Percentiles rank a stretch among this genome's conserved stretches.
Evolutionary conservation across 140 eudicot species (phyloP).

Genomic region (Cichorium intybus): DNA sequence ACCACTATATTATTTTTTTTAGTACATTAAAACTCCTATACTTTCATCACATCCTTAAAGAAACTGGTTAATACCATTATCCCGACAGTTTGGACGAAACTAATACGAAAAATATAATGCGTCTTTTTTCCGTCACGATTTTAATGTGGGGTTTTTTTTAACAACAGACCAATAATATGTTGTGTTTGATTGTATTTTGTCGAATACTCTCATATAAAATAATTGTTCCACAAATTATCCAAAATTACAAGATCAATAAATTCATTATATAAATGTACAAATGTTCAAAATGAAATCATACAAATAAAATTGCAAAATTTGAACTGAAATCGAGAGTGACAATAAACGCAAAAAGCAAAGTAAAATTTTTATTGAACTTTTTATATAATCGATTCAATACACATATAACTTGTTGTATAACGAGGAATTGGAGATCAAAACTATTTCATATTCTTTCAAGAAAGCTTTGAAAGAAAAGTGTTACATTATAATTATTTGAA

Average conservation of each 20-base stretch:
- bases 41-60: no score
- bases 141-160: no score
- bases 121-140: background rate
- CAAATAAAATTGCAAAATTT: background rate
- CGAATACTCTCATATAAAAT: no score
- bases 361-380: conserved; percentile 5
- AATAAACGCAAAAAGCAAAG: background rate
- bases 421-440: conserved; percentile 23
- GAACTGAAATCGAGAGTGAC: background rate
- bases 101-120: background rate
- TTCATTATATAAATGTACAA: no score
- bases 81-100: background rate
- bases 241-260: no score
- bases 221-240: no score
- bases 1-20: no score
- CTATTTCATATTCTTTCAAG: conserved; percentile 29
- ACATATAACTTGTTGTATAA: conserved; percentile 2
- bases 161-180: background rate
- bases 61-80: background rate
- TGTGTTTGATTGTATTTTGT: background rate
- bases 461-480: conserved; percentile 15
- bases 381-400: background rate
- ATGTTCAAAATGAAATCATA: background rate
- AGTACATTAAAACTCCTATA: no score
- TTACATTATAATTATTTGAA: background rate